These are phyloP conservation scores for Cercospora sesami DNA, from an alignment of 2,329 filamentous ascomycete species.

Conservation along the genomic window DNA sequence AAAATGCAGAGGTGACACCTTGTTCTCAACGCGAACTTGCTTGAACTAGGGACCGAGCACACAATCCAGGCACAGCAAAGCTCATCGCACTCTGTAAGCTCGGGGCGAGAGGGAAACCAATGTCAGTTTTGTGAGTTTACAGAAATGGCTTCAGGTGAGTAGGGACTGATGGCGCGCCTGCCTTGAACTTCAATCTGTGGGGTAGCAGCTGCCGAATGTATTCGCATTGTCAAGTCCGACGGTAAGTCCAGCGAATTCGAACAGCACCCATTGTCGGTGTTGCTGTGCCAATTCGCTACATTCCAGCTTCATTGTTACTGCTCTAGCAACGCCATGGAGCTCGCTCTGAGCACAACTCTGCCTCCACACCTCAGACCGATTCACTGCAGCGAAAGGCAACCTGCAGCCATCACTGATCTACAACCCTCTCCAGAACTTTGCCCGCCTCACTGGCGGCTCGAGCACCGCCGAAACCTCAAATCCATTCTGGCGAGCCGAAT, in stretches of 20 bases:
- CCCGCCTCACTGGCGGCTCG: conserved; percentile 25
- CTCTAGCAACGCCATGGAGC: conserved; percentile 11
- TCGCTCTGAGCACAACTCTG: conserved; percentile 11
- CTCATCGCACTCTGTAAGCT: not conserved
- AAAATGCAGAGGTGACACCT: not conserved
- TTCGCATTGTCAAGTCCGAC: not conserved
- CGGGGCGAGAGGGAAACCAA: not conserved
- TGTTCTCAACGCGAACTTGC: not conserved
- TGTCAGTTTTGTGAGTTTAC: not conserved
- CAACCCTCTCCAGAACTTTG: conserved; percentile 22
- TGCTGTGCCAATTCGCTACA: conserved; percentile 20
- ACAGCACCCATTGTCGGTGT: conserved; percentile 2
- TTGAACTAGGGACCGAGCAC: not conserved
- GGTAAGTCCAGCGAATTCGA: not conserved
- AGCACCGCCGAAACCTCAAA: conserved; percentile 17
- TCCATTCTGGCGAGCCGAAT: conserved; percentile 26
- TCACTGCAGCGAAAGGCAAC: not conserved
- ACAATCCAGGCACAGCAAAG: not conserved
- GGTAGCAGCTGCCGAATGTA: not conserved
- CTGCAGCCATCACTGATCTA: conserved; percentile 1
- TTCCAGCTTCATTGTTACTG: conserved; percentile 16
- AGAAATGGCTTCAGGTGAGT: not conserved
- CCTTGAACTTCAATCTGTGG: not conserved
- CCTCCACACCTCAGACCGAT: conserved; percentile 21
- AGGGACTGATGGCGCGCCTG: not conserved